These are phyloP conservation scores for Golovinomyces cichoracearum DNA, from an alignment of 2,329 filamentous ascomycete species.

Conservation along the genomic window DNA sequence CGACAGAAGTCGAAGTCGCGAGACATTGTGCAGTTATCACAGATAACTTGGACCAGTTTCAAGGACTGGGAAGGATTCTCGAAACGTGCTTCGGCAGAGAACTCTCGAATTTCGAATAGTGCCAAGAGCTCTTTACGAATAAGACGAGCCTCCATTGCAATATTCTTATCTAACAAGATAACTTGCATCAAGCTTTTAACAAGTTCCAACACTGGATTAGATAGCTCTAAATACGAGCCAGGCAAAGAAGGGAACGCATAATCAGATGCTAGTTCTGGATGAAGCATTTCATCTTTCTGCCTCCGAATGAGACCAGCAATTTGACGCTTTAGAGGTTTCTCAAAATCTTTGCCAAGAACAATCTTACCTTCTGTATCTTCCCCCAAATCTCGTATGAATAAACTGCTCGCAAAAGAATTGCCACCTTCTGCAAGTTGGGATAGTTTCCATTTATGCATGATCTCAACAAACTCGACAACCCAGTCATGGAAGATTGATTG, in stretches of 20 bases:
- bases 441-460: slow-evolving; percentile 73
- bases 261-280: slow-evolving; percentile 65
- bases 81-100: slow-evolving; percentile 68
- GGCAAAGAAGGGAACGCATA: slow-evolving; percentile 66
- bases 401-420: slow-evolving; percentile 30
- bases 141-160: slow-evolving; percentile 63
- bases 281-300: slow-evolving; percentile 68
- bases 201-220: slow-evolving; percentile 67
- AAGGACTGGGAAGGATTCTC: slow-evolving; percentile 59
- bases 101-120: slow-evolving; percentile 85
- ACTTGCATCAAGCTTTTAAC: slow-evolving; percentile 88
- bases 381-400: slow-evolving; percentile 29
- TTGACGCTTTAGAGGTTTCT: slow-evolving; percentile 73
- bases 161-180: slow-evolving; percentile 68
- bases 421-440: slow-evolving; percentile 23
- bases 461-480: slow-evolving; percentile 79
- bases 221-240: slow-evolving; percentile 34
- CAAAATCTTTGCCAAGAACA: slow-evolving; percentile 57
- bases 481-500: slow-evolving; percentile 74
- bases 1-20: slow-evolving; percentile 80
- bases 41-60: slow-evolving; percentile 49
- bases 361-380: slow-evolving; percentile 32
- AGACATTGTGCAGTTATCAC: slow-evolving; percentile 69
- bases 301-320: slow-evolving; percentile 57
- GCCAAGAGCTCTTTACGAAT: slow-evolving; percentile 70